phyloP scores from a whole-genome alignment of 805 yeast genomes.

The Sugiyamaella marilandica region DNA sequence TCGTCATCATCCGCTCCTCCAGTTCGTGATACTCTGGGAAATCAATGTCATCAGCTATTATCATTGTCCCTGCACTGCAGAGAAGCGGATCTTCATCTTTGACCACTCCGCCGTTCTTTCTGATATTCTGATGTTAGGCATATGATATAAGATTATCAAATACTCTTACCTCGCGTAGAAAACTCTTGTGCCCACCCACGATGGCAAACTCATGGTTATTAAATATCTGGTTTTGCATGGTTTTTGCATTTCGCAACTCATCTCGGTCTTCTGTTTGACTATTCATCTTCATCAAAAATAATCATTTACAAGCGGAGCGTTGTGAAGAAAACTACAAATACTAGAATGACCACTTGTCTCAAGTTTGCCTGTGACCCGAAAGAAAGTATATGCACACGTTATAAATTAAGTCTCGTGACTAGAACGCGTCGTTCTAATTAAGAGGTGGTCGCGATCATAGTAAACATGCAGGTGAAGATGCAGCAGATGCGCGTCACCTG shows the following conservation, averaged over 20 bases:
- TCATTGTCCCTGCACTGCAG: constrained; percentile 10
- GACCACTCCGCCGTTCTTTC: background rate
- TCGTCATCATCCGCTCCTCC: constrained; percentile 54
- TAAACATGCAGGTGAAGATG: too few relatives aligned
- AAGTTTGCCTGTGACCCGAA: background rate
- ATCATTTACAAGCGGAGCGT: background rate
- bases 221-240: background rate
- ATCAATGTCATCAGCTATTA: constrained; percentile 48
- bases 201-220: background rate
- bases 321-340: background rate
- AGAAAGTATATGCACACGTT: background rate
- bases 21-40: constrained; percentile 50
- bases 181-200: background rate
- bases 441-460: too few relatives aligned
- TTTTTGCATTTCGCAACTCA: background rate
- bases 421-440: background rate
- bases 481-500: too few relatives aligned
- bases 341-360: too few relatives aligned
- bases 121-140: background rate
- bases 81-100: background rate
- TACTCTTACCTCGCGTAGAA: too few relatives aligned
- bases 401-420: background rate
- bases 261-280: background rate
- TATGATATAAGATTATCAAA: too few relatives aligned
- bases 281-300: background rate